These are phyloP conservation scores for Amanita polypyramis DNA, from an alignment of 768 basidiomycete genomes.

Conservation along the genomic window DNA sequence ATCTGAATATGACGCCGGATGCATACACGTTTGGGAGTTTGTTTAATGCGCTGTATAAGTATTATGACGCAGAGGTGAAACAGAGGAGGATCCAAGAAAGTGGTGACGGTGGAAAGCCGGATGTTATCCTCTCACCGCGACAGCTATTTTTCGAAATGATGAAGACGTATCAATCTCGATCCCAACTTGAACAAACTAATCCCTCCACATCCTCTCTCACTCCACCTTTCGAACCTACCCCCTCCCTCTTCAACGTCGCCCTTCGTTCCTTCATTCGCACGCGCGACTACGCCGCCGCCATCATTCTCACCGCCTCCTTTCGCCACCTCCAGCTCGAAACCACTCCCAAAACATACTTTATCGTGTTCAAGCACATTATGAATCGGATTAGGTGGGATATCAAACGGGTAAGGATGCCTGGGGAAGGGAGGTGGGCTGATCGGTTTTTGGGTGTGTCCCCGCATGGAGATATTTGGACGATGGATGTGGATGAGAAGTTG, in stretches of 20 bases:
- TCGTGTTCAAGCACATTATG: slow-evolving; percentile 27
- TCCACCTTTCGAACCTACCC: slow-evolving; percentile 17
- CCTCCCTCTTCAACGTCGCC: slow-evolving; percentile 28
- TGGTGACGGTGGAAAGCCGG: slow-evolving; percentile 8
- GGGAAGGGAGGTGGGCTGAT: slow-evolving; percentile 17
- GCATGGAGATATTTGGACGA: not conserved
- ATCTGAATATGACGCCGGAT: too few relatives aligned
- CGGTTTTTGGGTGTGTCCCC: slow-evolving; percentile 14
- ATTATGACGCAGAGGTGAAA: slow-evolving; percentile 8
- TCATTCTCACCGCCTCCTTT: slow-evolving; percentile 26
- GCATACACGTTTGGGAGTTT: slow-evolving; percentile 32
- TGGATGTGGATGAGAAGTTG: slow-evolving; percentile 7
- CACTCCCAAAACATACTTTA: slow-evolving; percentile 27
- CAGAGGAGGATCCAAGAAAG: not conserved
- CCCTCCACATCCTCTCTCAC: not conserved
- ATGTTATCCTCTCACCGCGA: slow-evolving; percentile 24
- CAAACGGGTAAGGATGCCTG: slow-evolving; percentile 5
- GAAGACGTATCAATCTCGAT: slow-evolving; percentile 12
- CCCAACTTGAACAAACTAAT: too few relatives aligned
- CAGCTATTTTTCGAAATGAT: slow-evolving; percentile 37
- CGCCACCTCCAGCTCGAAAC: slow-evolving; percentile 18
- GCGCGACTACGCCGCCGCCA: slow-evolving; percentile 39
- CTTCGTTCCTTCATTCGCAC: slow-evolving; percentile 33
- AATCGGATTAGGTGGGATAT: slow-evolving; percentile 18
- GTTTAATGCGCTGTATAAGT: slow-evolving; percentile 22